Evolutionary conservation across 2,329 filamentous ascomycete species (phyloP), one percentile per base, ranked within the genome.

Genomic region (Davidsoniella eucalypti): DNA sequence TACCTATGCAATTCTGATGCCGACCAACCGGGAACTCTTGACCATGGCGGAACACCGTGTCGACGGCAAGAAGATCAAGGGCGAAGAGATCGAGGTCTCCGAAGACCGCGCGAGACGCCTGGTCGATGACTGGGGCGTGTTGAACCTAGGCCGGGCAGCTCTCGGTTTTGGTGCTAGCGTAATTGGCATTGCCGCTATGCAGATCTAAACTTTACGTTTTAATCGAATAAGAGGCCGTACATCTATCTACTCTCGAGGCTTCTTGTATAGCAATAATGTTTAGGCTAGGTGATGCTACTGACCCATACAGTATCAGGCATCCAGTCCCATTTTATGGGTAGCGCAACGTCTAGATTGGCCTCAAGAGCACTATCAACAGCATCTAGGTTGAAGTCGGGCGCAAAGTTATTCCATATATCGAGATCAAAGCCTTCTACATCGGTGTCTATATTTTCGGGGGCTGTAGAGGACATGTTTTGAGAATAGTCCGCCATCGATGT

Each of bases 311-410:
- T 67, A 64, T 0, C 61, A 63, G 51, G 51, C 47, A 53, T 53
- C 67, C 66, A 69, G 10, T 68, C 67, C 72, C 71, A 76, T 40
- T 72, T 73, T 1, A 71, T 67, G 0, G 72, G 72, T 10, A 71
- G 61, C 0, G 69, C 69, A 47, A 76, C 71, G 44, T 76, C 73
- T 2, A 76, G 60, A 49, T 75, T 75, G 0, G 71, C 70, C 51
- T 75, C 71, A 0, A 76, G 59, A 0, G 69, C 72, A 16, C 73
- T 71, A 55, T 76, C 72, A 21, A 75, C 69, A 0, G 72, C 72
- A 21, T 66, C 67, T 1, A 76, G 56, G 46, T 76, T 67, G 55
- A 76, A 76, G 45, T 61, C 72, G 2, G 72, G 72, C 45, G 74
- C 73, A 23, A 76, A 73, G 41, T 44, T 53, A 36, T 50, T 53